Evolutionary conservation across 768 basidiomycete genomes (phyloP), one percentile per base, ranked within the genome.

Genomic region (Boletellus sp.): DNA sequence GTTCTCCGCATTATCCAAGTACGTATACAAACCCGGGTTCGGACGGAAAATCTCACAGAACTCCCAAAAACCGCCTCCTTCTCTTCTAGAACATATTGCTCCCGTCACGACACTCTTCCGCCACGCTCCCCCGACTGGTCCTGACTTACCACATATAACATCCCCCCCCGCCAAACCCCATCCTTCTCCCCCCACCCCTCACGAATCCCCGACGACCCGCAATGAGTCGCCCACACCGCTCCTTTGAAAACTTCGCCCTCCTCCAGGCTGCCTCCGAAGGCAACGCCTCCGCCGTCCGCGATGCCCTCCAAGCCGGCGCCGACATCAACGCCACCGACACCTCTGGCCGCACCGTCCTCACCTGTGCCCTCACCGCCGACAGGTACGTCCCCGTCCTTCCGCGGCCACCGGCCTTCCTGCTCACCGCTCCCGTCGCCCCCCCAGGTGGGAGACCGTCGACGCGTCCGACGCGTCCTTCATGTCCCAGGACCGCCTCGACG

Each of bases 321-420:
- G 83, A 87, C 64, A 74, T 88, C 45, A 88, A 90, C 60, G 76
- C 78, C 36, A 70, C 79, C 41, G 85, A 87, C 66, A 65, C 69
- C 19, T 68, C 72, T 1, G 85, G 86, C 12, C 76, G 83, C 49
- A 84, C 81, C 6, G 73, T 81, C 16, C 66, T 90, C 37, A 83
- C 85, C 57, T 84, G 81, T 57, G 82, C 82, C 10, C 76, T 90
- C 53, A 83, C 85, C 12, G 87, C 87, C 22, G 81, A 86, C 62
- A 74, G 83, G 87, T 87, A 62, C 52, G 79, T 53, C 45, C 17
- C 22, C n/a, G 28, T 28, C 15, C 7, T 11, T 10, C 45, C 52
- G 3, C 15, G 5, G 32, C n/a, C 50, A 13, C 32, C 50, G 31
- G 26, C 38, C 40, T 42, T 31, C 31, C 32, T 16, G 16, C 47